These are phyloP conservation scores for Xerocomus brunneocitrinus DNA, from an alignment of 768 basidiomycete genomes.

Conservation along the genomic window DNA sequence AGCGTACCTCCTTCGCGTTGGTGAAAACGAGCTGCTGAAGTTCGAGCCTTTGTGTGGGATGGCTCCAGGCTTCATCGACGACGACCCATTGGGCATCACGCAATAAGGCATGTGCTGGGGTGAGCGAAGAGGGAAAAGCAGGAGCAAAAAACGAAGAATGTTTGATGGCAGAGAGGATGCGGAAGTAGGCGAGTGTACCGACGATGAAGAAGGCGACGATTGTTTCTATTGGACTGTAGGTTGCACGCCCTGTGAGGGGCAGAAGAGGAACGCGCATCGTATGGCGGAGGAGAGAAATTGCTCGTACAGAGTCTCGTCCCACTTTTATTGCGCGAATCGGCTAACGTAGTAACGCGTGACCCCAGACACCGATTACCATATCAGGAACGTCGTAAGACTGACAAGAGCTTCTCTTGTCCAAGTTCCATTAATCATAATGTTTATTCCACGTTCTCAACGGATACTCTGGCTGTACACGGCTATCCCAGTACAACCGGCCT, in stretches of 20 bases:
- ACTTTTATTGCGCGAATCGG: constrained; percentile 27
- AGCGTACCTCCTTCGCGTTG: constrained; percentile 36
- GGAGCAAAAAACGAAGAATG: constrained; percentile 77
- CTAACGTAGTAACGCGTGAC: constrained; percentile 14
- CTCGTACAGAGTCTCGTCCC: constrained; percentile 19
- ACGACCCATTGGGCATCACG: constrained; percentile 58
- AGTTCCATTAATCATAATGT: not conserved
- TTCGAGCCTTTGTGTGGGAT: constrained; percentile 44
- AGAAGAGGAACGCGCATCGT: constrained; percentile 58
- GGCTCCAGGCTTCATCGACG: constrained; percentile 53
- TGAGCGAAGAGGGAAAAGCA: constrained; percentile 41
- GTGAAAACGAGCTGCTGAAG: constrained; percentile 72
- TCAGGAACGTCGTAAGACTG: constrained; percentile 1
- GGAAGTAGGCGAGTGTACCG: constrained; percentile 93
- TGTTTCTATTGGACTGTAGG: constrained; percentile 79
- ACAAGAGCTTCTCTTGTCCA: not conserved
- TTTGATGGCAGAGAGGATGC: constrained; percentile 85
- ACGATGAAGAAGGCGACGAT: constrained; percentile 87
- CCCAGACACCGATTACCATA: constrained; percentile 21
- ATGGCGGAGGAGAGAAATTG: not conserved
- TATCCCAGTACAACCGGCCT: not conserved
- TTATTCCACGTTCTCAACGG: constrained; percentile 3
- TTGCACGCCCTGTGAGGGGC: constrained; percentile 67
- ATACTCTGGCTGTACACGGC: not conserved
- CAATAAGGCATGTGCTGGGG: constrained; percentile 54